Conservation (phyloP, 345 rosid species). For the Sapria himalayana region DNA sequence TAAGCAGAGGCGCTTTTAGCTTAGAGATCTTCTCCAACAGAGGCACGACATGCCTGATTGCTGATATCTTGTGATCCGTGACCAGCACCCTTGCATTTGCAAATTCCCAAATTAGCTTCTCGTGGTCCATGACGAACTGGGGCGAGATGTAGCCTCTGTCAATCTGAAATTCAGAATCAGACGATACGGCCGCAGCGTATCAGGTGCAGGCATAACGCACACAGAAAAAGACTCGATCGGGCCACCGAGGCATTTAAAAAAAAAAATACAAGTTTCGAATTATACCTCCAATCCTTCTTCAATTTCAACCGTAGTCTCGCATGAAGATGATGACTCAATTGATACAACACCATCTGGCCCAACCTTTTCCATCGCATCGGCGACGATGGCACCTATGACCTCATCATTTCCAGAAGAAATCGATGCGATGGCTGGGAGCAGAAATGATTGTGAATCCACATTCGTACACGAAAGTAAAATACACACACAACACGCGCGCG, state of each 20-base stretch:
- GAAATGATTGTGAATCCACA: background rate
- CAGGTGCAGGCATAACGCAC: too few relatives aligned
- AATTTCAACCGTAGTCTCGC: conserved; percentile 86
- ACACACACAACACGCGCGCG: background rate
- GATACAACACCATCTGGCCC: conserved; percentile 99
- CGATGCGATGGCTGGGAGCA: conserved; percentile 52
- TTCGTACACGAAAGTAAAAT: background rate
- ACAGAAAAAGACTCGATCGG: too few relatives aligned
- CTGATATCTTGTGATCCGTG: conserved; percentile 85
- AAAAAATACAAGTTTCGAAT: background rate
- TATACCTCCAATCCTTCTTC: conserved; percentile 97
- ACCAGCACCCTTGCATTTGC: conserved; percentile 84
- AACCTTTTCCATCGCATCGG: conserved; percentile 96
- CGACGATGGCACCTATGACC: conserved; percentile 80
- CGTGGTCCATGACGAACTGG: conserved; percentile 82
- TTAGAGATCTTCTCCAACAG: conserved; percentile 83
- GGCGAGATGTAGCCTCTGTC: conserved; percentile 95
- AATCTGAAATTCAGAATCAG: conserved; percentile 26
- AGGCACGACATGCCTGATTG: conserved; percentile 86
- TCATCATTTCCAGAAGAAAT: conserved; percentile 97
- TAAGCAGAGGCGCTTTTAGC: conserved; percentile 72
- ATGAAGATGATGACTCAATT: conserved; percentile 91
- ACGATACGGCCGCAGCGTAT: too few relatives aligned
- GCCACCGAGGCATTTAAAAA: too few relatives aligned
- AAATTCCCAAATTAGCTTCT: conserved; percentile 75